Evolutionary conservation across 352 stramenopile genomes (phyloP), one percentile per base, ranked within the genome.

Genomic region (Phytophthora fragariaefolia): DNA sequence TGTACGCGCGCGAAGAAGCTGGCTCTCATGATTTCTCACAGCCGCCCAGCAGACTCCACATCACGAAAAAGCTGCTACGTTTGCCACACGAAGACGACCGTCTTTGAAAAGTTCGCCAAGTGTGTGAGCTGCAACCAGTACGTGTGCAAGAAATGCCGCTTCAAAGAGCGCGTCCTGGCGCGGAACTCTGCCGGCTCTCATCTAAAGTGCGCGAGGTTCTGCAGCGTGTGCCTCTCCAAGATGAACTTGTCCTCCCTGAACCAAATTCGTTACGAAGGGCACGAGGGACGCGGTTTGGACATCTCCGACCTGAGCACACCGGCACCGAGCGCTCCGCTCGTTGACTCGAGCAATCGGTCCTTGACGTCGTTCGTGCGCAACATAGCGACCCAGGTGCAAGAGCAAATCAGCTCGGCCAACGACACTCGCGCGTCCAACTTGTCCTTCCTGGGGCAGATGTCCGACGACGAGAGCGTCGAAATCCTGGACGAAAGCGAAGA

Each of bases 311-410:
- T 47, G 23, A 34, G 32, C 22, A 38, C 8, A 20, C n/a, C 4
- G n/a, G 4, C 52, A 59, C 18, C n/a, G 43, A 50, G 45, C 17
- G 22, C 17, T 9, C 13, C 17, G 7, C 46, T 43, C n/a, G 17
- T 43, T 12, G 24, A 40, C 32, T 43, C 18, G 12, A 69, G 60
- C n/a, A 36, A 69, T 26, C 51, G 60, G 18, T 69, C 60, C 7
- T 30, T 69, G 18, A 63, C 51, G 2, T 52, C 60, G n/a, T 69
- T 69, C 26, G 55, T 50, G n/a, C 42, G 40, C 23, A 69, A 69
- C 7, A 63, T 62, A 23, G 56, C 60, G 43, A 17, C 38, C n/a
- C 51, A 63, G n/a, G 15, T 69, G 28, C 51, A 69, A 23, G 53
- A 61, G 51, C 52, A 56, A 10, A 42, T 54, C 43, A 13, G 48